Base-by-base conservation (phyloP, 352 stramenopile genomes). In the Phytophthora pisi region DNA sequence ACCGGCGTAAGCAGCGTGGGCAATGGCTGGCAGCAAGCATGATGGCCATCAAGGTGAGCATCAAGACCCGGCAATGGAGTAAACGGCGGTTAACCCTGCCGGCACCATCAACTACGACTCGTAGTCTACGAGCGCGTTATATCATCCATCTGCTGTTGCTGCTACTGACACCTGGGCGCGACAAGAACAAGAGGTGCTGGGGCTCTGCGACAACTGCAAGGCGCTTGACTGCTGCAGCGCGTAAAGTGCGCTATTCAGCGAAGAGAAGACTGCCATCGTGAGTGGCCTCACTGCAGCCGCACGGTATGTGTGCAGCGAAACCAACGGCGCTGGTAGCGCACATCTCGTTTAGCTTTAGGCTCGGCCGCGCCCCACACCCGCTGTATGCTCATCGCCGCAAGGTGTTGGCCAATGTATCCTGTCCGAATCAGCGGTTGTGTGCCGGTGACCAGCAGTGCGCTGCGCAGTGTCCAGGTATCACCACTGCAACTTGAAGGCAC, bases 1-100 rank as follows among this genome's bases (percentile, higher is more conserved):
- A 10, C 11, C 31, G 34, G n/a, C 66, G 59, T 69, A 65, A 60
- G 59, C 51, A 46, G 26, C 31, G 11, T 20, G 18, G 46, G 20
- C 40, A 60, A 60, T 70, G 63, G 49, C 23, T 69, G 62, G 54
- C 4, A 59, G 53, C 38, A 64, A 70, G 16, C 63, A 69, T 38
- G 45, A 18, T 42, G n/a, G 36, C 20, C 38, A 59, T 59, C 47
- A 60, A 54, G 6, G 50, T 15, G 50, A n/a, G 51, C 26, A 50
- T 10, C 20, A 20, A 63, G 34, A 23, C 45, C 34, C 2, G 54
- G 34, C 42, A 52, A 68, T 61, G 64, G 61, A 52, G 61, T 64
- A 70, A 70, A 70, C 63, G 40, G 51, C 42, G 5, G 20, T 20
- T 20, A 20, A 20, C 20, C 20, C 20, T 20, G 20, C 20, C 20